These are phyloP conservation scores for Yamagishiella unicocca DNA, from an alignment of 139 green algal genomes.

Conservation along the genomic window DNA sequence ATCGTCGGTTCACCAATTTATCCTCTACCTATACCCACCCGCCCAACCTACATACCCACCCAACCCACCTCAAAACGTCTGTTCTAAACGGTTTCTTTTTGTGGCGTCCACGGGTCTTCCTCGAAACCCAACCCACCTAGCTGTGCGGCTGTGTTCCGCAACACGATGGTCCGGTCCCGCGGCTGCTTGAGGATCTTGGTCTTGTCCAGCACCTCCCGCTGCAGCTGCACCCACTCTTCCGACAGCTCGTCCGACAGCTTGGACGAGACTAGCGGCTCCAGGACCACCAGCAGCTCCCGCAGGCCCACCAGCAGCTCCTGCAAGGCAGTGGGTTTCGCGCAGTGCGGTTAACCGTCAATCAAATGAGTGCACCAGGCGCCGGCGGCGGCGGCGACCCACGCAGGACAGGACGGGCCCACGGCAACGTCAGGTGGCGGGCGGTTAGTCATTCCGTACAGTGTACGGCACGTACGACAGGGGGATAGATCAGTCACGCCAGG, in stretches of 20 bases:
- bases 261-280: slow-evolving; percentile 26
- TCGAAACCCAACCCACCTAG: slow-evolving; percentile 15
- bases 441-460: too few relatives aligned
- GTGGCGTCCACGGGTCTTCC: too few relatives aligned
- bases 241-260: slow-evolving; percentile 28
- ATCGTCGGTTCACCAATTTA: too few relatives aligned
- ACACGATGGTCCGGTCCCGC: slow-evolving; percentile 33
- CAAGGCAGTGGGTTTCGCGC: too few relatives aligned
- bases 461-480: too few relatives aligned
- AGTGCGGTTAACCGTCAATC: too few relatives aligned
- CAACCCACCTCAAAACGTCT: not conserved
- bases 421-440: too few relatives aligned
- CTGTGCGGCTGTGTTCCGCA: slow-evolving; percentile 24
- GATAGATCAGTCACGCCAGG: too few relatives aligned
- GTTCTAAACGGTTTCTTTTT: too few relatives aligned
- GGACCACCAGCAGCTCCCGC: slow-evolving; percentile 24
- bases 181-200: slow-evolving; percentile 20
- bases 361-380: too few relatives aligned
- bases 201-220: slow-evolving; percentile 45
- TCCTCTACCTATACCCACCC: not conserved
- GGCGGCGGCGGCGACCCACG: too few relatives aligned
- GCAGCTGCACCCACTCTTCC: slow-evolving; percentile 25
- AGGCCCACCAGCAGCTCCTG: slow-evolving; percentile 35
- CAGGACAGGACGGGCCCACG: too few relatives aligned
- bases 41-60: not conserved